phyloP scores from a whole-genome alignment of 208 protist genomes.

The Naegleria gruberi region DNA sequence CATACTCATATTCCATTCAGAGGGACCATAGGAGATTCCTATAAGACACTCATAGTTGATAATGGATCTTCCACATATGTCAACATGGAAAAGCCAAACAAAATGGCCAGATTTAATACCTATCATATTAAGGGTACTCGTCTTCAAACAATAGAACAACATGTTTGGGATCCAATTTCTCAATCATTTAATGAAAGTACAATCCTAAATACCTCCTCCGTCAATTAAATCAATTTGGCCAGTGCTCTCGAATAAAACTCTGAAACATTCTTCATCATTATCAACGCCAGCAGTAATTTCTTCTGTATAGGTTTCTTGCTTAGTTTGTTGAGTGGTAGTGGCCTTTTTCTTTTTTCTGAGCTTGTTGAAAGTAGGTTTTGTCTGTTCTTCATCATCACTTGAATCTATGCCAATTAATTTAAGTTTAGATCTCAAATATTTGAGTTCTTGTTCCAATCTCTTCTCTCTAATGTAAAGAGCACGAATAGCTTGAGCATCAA shows the following conservation, averaged over 20 bases:
- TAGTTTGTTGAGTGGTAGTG: no score
- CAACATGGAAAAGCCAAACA: background rate
- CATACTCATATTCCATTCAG: background rate
- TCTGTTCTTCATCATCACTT: background rate
- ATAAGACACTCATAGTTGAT: background rate
- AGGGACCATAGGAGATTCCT: no score
- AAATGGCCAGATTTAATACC: background rate
- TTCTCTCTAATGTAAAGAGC: background rate
- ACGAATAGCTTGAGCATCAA: conserved; percentile 21
- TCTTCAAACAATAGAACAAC: background rate
- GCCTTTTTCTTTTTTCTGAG: background rate
- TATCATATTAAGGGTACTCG: background rate
- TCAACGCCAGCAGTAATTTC: background rate
- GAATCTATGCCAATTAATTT: background rate
- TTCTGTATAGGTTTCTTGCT: background rate
- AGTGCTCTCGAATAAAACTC: background rate
- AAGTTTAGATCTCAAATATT: background rate
- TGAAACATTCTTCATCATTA: background rate
- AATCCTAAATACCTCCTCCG: background rate
- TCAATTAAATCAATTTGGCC: background rate
- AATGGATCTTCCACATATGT: background rate
- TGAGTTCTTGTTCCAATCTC: background rate
- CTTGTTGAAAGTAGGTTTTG: background rate
- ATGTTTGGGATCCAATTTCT: background rate
- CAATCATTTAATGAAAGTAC: no score